phyloP scores from a whole-genome alignment of 2,329 filamentous ascomycete species.

The Atkinsonella hypoxylon region DNA sequence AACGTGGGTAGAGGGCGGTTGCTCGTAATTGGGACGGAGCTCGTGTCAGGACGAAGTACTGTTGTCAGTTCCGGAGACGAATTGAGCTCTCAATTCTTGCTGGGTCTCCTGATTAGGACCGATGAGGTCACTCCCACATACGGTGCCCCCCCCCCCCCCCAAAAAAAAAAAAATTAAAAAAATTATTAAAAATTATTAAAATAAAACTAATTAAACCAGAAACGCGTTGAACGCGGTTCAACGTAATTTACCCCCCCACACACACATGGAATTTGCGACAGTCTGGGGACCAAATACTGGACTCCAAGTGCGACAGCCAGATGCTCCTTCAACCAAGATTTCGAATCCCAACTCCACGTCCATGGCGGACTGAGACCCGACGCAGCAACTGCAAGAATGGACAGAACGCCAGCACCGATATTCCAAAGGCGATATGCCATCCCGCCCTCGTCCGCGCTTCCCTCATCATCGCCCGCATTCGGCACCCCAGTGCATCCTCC shows the following conservation, averaged over 20 bases:
- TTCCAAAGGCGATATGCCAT: constrained; percentile 25
- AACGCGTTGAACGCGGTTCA: constrained; percentile 26
- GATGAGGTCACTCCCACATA: constrained; percentile 25
- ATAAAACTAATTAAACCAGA: constrained; percentile 22
- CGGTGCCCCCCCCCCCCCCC: too few relatives aligned
- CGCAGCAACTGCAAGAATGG: constrained; percentile 16
- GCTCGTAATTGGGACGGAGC: neutral
- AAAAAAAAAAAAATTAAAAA: constrained; percentile 15
- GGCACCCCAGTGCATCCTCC: constrained; percentile 76
- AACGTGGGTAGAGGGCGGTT: neutral
- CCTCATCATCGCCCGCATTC: constrained; percentile 84
- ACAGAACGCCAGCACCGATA: constrained; percentile 26
- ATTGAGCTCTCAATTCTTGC: neutral
- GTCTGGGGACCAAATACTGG: neutral
- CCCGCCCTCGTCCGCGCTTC: constrained; percentile 46
- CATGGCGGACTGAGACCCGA: neutral
- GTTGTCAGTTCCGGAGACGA: neutral
- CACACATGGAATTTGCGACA: neutral
- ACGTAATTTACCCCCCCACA: neutral
- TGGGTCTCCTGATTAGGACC: neutral
- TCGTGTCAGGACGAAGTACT: neutral
- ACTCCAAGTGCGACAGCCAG: neutral
- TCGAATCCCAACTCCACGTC: neutral
- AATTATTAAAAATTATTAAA: too few relatives aligned
- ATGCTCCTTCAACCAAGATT: neutral